These are phyloP conservation scores for Lupinus albus DNA, from an alignment of 306 rosid species.

Conservation along the genomic window DNA sequence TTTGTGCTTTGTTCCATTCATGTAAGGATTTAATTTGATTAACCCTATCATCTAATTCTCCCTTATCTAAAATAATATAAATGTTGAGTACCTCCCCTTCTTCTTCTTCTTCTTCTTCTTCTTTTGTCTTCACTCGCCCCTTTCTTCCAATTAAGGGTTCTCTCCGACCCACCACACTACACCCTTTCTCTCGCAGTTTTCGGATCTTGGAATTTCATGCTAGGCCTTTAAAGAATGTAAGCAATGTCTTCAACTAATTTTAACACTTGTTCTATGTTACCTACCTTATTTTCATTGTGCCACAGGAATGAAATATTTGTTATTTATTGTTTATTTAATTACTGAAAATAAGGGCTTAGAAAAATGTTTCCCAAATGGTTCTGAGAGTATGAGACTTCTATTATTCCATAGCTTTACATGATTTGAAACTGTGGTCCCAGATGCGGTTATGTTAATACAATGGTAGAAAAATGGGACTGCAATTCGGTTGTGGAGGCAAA, in stretches of 20 bases:
- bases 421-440: too few relatives aligned
- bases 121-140: slow-evolving; percentile 54
- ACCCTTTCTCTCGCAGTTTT: slow-evolving; percentile 51
- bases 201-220: slow-evolving; percentile 68
- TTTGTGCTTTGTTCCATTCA: slow-evolving; percentile 20
- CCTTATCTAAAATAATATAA: slow-evolving; percentile 8
- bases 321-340: neutral
- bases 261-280: neutral
- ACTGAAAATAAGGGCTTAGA: neutral
- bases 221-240: slow-evolving; percentile 51
- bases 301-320: too few relatives aligned
- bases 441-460: too few relatives aligned
- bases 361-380: slow-evolving; percentile 14
- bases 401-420: neutral
- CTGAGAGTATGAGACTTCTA: neutral
- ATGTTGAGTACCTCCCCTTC: slow-evolving; percentile 67
- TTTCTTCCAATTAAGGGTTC: slow-evolving; percentile 56
- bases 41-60: slow-evolving; percentile 22
- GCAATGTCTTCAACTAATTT: neutral
- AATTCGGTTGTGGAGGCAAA: too few relatives aligned
- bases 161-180: slow-evolving; percentile 41
- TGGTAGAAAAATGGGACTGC: too few relatives aligned
- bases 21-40: slow-evolving; percentile 22
- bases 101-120: slow-evolving; percentile 34
- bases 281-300: neutral